Percentiles rank a stretch among this genome's conserved stretches.
Conservation (phyloP, 2,329 filamentous ascomycete genomes). For the Ascochyta fabae region DNA sequence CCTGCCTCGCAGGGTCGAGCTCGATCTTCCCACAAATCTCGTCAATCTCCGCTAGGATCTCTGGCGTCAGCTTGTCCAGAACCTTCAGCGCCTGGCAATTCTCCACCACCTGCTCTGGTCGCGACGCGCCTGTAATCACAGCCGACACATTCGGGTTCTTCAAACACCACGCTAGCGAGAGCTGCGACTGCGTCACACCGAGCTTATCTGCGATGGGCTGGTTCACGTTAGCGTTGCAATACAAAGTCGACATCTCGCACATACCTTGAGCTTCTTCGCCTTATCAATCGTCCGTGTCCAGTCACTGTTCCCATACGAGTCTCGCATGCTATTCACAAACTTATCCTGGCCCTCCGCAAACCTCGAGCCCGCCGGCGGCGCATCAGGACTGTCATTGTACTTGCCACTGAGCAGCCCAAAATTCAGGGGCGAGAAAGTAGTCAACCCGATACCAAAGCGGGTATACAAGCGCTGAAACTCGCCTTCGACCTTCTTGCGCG, state of each 20-base stretch:
- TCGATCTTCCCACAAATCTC: constrained; percentile 36
- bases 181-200: constrained; percentile 59
- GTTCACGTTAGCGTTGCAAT: constrained; percentile 11
- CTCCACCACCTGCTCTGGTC: constrained; percentile 41
- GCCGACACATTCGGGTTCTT: constrained; percentile 45
- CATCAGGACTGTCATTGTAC: constrained; percentile 62
- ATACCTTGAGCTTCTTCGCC: constrained; percentile 55
- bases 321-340: constrained; percentile 58
- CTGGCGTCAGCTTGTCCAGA: constrained; percentile 53
- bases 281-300: constrained; percentile 65
- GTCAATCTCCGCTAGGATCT: constrained; percentile 54
- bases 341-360: constrained; percentile 64
- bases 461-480: constrained; percentile 63
- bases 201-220: constrained; percentile 67
- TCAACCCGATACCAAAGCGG: constrained; percentile 62
- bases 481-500: constrained; percentile 63
- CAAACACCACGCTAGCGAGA: constrained; percentile 46
- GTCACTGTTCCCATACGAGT: constrained; percentile 55
- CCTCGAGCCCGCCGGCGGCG: constrained; percentile 64
- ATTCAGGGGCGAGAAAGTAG: constrained; percentile 62
- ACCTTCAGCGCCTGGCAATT: constrained; percentile 54
- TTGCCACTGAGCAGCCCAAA: constrained; percentile 66
- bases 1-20: constrained; percentile 30
- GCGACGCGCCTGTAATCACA: constrained; percentile 38
- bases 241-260: not conserved